Evolutionary conservation across 2,329 filamentous ascomycete species (phyloP), one percentile per base, ranked within the genome.

Genomic region (Colletotrichum abscissum): DNA sequence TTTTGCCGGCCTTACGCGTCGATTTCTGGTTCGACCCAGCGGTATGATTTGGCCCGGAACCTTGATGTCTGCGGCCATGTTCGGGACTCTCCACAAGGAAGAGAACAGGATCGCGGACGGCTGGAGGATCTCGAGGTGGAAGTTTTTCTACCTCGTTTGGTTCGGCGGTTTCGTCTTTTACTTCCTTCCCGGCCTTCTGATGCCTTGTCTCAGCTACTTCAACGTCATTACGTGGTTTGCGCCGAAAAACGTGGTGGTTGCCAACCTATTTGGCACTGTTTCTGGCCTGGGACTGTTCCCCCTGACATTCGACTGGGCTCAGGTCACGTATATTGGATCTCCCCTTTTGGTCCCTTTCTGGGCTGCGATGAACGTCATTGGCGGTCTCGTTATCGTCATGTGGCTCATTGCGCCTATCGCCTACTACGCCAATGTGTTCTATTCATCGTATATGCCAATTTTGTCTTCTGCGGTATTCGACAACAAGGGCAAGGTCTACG

Each of bases 21-120:
- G 93, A 63, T 97, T 95, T 80, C 87, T 97, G 5, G 94, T 97
- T 33, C 91, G 94, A 30, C 95, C 95, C 0, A 94, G 93, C 74
- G 94, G 94, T 72, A 97, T 97, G 93, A 95, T 97, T 60, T 97
- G 95, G 95, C 95, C 95, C 1, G 93, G 93, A 26, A 97, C 95
- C 0, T 86, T 97, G 63, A 95, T 96, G 88, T 96, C 94, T 24
- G 94, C 94, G 0, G 92, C 94, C 78, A 95, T 97, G 93, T 97
- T 97, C 78, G 92, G 92, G 4, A 96, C 94, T 0, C 87, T 97
- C 63, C 95, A 97, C 82, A 95, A 93, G 78, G 92, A 95, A 74
- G 92, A 95, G 79, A 97, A 97, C 81, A 93, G 92, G 77, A 89
- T 91, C 46, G 94, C 94, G 24, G 92, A 94, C 80, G 94, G 94